Evolutionary conservation across 2,329 filamentous ascomycete species (phyloP).

Genomic region (Ilyonectria sp.): DNA sequence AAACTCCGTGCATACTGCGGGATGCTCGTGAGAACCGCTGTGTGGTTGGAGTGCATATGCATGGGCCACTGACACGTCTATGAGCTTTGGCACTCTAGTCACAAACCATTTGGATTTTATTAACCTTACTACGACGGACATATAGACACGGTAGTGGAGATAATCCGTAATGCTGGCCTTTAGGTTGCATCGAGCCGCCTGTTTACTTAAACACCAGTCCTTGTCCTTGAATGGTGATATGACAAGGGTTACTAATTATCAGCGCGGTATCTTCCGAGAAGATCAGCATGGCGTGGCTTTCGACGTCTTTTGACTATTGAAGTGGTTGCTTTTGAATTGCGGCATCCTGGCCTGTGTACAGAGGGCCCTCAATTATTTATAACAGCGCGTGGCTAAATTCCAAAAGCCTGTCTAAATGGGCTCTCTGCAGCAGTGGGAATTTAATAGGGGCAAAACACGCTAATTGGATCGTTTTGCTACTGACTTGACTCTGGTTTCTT

Average conservation of each 20-base stretch:
- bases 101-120: neutral
- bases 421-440: too few relatives aligned
- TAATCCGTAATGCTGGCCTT: neutral
- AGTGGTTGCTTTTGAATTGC: too few relatives aligned
- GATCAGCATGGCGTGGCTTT: neutral
- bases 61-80: neutral
- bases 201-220: neutral
- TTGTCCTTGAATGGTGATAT: neutral
- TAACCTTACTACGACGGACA: neutral
- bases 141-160: neutral
- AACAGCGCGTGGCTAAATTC: too few relatives aligned
- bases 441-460: too few relatives aligned
- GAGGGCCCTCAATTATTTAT: too few relatives aligned
- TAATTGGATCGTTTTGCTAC: too few relatives aligned
- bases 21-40: neutral
- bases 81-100: neutral
- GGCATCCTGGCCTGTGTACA: too few relatives aligned
- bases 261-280: too few relatives aligned
- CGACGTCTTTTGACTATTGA: neutral
- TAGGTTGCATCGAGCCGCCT: neutral
- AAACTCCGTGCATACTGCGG: neutral
- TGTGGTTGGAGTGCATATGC: neutral
- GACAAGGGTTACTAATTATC: neutral
- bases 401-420: too few relatives aligned
- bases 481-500: too few relatives aligned